These are phyloP conservation scores for Aspergillus homomorphus DNA, from an alignment of 495 filamentous ascomycete species.

Conservation along the genomic window DNA sequence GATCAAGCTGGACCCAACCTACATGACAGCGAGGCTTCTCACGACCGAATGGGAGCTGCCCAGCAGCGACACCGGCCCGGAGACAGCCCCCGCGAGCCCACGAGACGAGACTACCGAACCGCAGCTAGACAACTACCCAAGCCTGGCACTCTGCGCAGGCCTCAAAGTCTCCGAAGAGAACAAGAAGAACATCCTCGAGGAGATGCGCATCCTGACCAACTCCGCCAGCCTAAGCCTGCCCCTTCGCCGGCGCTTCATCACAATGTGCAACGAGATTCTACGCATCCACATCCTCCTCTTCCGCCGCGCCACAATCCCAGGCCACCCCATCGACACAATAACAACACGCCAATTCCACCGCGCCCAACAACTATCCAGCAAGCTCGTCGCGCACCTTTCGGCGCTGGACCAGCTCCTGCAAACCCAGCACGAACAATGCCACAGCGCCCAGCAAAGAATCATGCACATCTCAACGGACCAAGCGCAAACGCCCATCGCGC, in stretches of 20 bases:
- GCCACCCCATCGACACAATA: constrained; percentile 10
- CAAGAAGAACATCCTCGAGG: constrained; percentile 14
- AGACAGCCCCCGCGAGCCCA: no score
- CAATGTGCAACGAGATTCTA: constrained; percentile 25
- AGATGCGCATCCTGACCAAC: constrained; percentile 17
- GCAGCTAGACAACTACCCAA: neutral
- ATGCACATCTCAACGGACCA: constrained; percentile 2
- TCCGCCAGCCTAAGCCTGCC: constrained; percentile 11
- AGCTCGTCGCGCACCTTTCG: constrained; percentile 18
- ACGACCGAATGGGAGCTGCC: neutral
- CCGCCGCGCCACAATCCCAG: constrained; percentile 7
- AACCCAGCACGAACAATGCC: constrained; percentile 7
- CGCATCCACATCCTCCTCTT: constrained; percentile 26
- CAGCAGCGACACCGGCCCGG: neutral
- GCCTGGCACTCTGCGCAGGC: neutral
- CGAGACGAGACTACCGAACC: no score
- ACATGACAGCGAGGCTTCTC: constrained; percentile 2
- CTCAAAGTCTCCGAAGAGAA: neutral
- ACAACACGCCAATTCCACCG: constrained; percentile 4
- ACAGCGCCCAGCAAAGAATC: constrained; percentile 11
- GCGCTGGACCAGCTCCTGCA: constrained; percentile 18
- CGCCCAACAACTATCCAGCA: constrained; percentile 7
- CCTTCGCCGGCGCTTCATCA: constrained; percentile 21
- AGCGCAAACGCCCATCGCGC: constrained; percentile 1
- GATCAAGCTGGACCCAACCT: constrained; percentile 14